Evolutionary conservation across 371 early-diverging fungal species (phyloP).

Genomic region (Circinella minor): DNA sequence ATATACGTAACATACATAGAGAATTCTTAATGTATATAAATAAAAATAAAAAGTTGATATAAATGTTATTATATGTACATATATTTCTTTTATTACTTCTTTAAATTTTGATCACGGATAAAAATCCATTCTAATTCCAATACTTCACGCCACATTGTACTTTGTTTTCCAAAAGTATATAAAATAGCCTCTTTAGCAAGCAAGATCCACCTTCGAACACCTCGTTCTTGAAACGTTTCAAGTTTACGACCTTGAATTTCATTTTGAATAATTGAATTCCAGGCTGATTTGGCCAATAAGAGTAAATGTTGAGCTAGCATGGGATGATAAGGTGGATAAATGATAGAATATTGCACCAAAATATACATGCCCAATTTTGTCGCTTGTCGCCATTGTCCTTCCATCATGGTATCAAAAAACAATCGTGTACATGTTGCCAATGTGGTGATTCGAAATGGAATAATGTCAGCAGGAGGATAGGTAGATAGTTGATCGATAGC

Average conservation of each 20-base stretch:
- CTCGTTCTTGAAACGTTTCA: slow-evolving; percentile 45
- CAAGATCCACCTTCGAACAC: slow-evolving; percentile 48
- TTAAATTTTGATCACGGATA: slow-evolving; percentile 48
- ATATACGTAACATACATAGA: no score
- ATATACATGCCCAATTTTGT: slow-evolving; percentile 64
- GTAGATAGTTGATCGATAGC: slow-evolving; percentile 26
- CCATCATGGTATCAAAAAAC: slow-evolving; percentile 46
- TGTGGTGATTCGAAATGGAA: slow-evolving; percentile 41
- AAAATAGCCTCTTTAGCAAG: slow-evolving; percentile 40
- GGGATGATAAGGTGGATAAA: slow-evolving; percentile 78
- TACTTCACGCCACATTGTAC: slow-evolving; percentile 46
- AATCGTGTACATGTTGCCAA: slow-evolving; percentile 33
- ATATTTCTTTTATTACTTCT: slow-evolving; percentile 10
- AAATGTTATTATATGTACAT: no score
- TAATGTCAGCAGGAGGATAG: slow-evolving; percentile 21
- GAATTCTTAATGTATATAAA: no score
- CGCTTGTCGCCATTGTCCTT: slow-evolving; percentile 53
- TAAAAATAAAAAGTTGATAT: no score
- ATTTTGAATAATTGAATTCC: slow-evolving; percentile 58
- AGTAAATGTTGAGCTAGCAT: slow-evolving; percentile 70
- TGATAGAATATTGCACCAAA: slow-evolving; percentile 66
- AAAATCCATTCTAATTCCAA: slow-evolving; percentile 53
- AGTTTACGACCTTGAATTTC: slow-evolving; percentile 28
- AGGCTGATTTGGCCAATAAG: slow-evolving; percentile 65
- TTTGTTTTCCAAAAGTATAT: slow-evolving; percentile 41